Percentiles rank a stretch among this genome's conserved stretches.
phyloP scores from a whole-genome alignment of 78 protist species.

The Paulinella micropora region DNA sequence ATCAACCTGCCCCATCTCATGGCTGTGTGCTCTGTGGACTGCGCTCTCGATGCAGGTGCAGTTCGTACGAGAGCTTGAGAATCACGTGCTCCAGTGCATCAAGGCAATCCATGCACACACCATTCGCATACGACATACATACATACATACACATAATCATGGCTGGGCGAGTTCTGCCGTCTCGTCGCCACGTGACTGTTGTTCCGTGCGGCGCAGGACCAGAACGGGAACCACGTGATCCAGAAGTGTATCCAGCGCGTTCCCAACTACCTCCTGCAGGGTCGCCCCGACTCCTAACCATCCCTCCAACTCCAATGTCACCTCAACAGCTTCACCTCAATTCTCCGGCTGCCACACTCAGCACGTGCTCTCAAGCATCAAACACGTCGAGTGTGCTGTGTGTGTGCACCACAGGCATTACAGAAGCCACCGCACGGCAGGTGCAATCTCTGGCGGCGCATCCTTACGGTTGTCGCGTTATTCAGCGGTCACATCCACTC shows the following conservation, averaged over 20 bases:
- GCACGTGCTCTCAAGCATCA: neutral
- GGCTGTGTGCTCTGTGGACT: too few relatives aligned
- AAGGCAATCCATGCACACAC: too few relatives aligned
- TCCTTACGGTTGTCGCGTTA: constrained; percentile 42
- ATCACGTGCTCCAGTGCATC: constrained; percentile 66
- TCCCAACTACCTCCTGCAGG: neutral
- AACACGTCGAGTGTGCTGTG: neutral
- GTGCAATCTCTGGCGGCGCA: constrained; percentile 4
- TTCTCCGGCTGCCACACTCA: neutral
- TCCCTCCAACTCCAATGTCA: neutral
- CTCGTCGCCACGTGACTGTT: too few relatives aligned
- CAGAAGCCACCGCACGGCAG: too few relatives aligned
- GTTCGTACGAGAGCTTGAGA: constrained; percentile 67
- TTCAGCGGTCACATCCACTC: too few relatives aligned
- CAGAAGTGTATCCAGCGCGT: constrained; percentile 31
- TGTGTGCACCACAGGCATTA: neutral
- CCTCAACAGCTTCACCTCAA: neutral
- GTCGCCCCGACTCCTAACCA: neutral
- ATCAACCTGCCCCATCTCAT: neutral
- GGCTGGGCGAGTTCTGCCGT: too few relatives aligned
- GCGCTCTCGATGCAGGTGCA: constrained; percentile 6
- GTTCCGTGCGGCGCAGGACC: constrained; percentile 92
- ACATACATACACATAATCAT: too few relatives aligned
- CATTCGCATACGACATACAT: too few relatives aligned
- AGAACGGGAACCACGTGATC: constrained; percentile 98